Evolutionary conservation across 306 rosid species (phyloP).

Genomic region (Chamaecrista fasciculata): DNA sequence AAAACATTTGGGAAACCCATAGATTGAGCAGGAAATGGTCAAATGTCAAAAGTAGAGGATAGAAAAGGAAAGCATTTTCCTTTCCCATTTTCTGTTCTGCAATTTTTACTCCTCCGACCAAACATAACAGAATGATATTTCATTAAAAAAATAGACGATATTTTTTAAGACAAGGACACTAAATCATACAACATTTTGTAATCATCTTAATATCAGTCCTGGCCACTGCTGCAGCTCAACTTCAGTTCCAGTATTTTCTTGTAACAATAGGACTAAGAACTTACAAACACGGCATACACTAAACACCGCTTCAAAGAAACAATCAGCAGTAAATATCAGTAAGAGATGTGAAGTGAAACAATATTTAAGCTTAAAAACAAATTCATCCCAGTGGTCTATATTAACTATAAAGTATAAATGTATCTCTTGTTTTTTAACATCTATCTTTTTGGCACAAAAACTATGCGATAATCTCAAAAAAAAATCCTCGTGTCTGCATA

Average conservation of each 20-base stretch:
- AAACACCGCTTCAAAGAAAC: background rate
- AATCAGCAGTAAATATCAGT: constrained; percentile 5
- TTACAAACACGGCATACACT: background rate
- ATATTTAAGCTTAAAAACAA: background rate
- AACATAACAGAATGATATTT: background rate
- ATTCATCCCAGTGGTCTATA: background rate
- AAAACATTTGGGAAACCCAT: constrained; percentile 18
- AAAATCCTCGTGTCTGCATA: no score
- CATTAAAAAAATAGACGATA: no score
- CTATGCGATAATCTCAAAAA: background rate
- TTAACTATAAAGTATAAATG: background rate
- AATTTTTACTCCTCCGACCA: background rate
- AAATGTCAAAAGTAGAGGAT: constrained; percentile 14
- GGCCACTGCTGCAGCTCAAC: background rate
- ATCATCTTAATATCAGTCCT: background rate
- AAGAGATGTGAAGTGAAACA: background rate
- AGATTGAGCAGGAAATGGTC: constrained; percentile 5
- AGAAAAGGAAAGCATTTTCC: background rate
- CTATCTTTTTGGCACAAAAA: background rate
- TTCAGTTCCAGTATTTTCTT: constrained; percentile 12
- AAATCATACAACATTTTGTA: background rate
- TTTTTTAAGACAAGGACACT: constrained; percentile 2
- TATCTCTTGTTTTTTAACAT: background rate
- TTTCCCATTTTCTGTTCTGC: no score
- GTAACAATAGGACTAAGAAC: constrained; percentile 8